Percentiles rank a stretch among this genome's conserved stretches.
Evolutionary conservation across 2,329 filamentous ascomycete genomes (phyloP).

Genomic region (Botrytis porri): DNA sequence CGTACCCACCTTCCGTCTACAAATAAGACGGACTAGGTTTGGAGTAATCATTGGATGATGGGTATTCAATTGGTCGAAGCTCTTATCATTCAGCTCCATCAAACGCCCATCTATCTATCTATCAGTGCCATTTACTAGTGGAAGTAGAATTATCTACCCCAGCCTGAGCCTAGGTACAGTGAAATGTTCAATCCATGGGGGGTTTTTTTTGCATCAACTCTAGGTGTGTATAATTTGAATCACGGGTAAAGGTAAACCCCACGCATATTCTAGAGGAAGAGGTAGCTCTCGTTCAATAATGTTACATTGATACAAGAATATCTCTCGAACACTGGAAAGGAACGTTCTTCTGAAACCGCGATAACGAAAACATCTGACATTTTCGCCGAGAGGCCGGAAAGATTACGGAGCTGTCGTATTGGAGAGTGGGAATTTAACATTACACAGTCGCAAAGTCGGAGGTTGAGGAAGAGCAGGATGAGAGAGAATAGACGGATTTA

Average conservation of each 20-base stretch:
- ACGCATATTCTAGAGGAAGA: slow-evolving; percentile 8
- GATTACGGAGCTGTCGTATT: slow-evolving; percentile 4
- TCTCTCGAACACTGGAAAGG: background rate
- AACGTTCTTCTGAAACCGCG: background rate
- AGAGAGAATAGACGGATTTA: slow-evolving; percentile 2
- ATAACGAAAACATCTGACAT: slow-evolving; percentile 12
- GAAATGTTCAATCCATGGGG: slow-evolving; percentile 4
- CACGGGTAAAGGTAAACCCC: background rate
- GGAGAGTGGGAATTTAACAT: background rate
- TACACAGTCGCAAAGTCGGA: slow-evolving; percentile 11
- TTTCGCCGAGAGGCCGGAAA: slow-evolving; percentile 1
- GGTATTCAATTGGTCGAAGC: slow-evolving; percentile 25
- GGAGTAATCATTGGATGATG: background rate
- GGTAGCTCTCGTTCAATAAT: slow-evolving; percentile 16
- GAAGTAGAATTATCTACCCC: background rate
- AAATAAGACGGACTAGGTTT: background rate
- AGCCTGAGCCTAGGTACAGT: background rate
- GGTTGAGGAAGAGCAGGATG: slow-evolving; percentile 13
- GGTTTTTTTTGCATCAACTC: background rate
- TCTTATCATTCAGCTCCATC: slow-evolving; percentile 26
- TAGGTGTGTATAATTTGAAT: background rate
- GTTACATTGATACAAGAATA: background rate
- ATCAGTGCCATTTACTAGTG: background rate
- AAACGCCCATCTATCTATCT: slow-evolving; percentile 16
- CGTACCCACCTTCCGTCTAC: slow-evolving; percentile 9